phyloP scores from a whole-genome alignment of 352 stramenopile genomes.

The Globisporangium mamillatum region DNA sequence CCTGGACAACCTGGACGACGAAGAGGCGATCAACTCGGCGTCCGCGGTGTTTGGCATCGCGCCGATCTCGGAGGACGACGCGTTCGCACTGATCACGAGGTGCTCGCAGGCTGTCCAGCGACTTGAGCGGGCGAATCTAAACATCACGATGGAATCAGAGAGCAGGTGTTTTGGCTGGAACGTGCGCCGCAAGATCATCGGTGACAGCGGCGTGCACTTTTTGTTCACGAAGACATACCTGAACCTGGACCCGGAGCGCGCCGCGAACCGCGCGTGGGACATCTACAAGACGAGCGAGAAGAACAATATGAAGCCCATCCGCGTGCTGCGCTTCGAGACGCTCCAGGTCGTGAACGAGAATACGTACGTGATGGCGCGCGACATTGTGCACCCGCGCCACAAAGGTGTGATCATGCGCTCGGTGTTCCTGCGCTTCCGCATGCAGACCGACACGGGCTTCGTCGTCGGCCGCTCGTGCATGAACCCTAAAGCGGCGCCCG shows the following conservation, averaged over 20 bases:
- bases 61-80: constrained; percentile 29
- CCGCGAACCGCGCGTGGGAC: constrained; percentile 28
- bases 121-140: constrained; percentile 18
- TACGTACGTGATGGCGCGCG: constrained; percentile 32
- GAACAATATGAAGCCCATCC: constrained; percentile 33
- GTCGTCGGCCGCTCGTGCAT: constrained; percentile 35
- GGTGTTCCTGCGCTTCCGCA: constrained; percentile 37
- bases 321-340: constrained; percentile 38
- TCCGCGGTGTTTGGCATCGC: constrained; percentile 9
- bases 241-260: constrained; percentile 24
- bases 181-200: constrained; percentile 30
- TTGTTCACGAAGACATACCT: constrained; percentile 34
- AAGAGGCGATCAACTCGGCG: not conserved
- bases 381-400: constrained; percentile 40
- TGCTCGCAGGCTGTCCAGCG: constrained; percentile 26
- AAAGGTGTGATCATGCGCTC: constrained; percentile 35
- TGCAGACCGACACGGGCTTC: constrained; percentile 32
- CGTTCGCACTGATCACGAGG: constrained; percentile 28
- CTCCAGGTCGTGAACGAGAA: constrained; percentile 42
- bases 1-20: not conserved
- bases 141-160: constrained; percentile 13
- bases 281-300: constrained; percentile 29
- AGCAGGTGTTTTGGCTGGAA: constrained; percentile 35
- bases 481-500: constrained; percentile 19
- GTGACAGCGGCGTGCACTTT: constrained; percentile 31